phyloP scores from a whole-genome alignment of 306 rosid genomes.

The Argentina anserina region DNA sequence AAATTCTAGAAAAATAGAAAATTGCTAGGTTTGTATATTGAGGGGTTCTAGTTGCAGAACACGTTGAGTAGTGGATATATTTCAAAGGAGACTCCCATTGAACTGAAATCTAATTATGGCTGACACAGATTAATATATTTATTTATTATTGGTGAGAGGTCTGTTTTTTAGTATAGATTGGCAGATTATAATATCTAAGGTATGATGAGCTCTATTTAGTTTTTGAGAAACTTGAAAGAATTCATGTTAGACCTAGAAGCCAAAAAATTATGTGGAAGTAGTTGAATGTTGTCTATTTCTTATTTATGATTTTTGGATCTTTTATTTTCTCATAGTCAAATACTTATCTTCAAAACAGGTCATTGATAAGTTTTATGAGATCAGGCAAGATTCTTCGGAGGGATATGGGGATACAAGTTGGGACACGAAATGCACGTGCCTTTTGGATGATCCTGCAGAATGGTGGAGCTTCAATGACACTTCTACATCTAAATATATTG shows the following conservation, averaged over 20 bases:
- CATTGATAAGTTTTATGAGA: slow-evolving; percentile 67
- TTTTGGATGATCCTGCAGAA: slow-evolving; percentile 71
- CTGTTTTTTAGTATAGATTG: background rate
- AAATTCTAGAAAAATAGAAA: background rate
- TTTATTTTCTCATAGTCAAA: slow-evolving; percentile 11
- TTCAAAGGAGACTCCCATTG: too few relatives aligned
- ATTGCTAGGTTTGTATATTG: background rate
- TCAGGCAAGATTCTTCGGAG: slow-evolving; percentile 52
- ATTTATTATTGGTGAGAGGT: background rate
- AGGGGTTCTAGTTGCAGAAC: background rate
- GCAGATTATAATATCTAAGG: background rate
- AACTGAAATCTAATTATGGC: background rate
- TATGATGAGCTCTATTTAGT: background rate
- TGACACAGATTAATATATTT: background rate
- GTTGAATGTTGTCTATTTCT: background rate
- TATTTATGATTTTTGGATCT: background rate
- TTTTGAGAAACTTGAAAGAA: background rate
- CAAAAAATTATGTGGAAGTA: background rate
- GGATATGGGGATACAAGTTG: slow-evolving; percentile 51
- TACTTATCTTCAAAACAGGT: slow-evolving; percentile 50
- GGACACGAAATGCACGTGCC: slow-evolving; percentile 71
- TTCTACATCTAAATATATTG: slow-evolving; percentile 75
- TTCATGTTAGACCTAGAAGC: slow-evolving; percentile 6
- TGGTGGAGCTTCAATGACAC: slow-evolving; percentile 78
- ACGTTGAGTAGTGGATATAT: too few relatives aligned